Conservation (phyloP, 371 early-diverging fungal species). For the Circinella minor region DNA sequence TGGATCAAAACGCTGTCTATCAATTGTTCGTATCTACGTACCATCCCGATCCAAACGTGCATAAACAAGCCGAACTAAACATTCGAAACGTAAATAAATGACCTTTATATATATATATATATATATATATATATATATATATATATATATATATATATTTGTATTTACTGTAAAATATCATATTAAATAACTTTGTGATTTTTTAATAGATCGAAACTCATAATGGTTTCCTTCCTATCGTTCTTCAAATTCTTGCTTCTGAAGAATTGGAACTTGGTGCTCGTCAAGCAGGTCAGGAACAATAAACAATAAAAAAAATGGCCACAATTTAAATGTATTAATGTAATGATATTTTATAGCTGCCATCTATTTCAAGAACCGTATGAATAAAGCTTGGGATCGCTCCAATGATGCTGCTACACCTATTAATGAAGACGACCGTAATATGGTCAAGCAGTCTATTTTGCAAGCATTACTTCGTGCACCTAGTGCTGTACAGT, state of each 20-base stretch:
- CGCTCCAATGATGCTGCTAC: slow-evolving; percentile 41
- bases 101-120: not conserved
- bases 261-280: slow-evolving; percentile 66
- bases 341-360: slow-evolving; percentile 48
- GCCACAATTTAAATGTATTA: no score
- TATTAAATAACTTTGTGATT: not conserved
- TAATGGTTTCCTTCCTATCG: slow-evolving; percentile 69
- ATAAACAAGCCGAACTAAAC: slow-evolving; percentile 72
- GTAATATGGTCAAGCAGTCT: slow-evolving; percentile 64
- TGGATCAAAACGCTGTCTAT: slow-evolving; percentile 60
- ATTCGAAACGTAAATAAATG: slow-evolving; percentile 39
- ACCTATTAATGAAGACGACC: slow-evolving; percentile 73
- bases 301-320: not conserved
- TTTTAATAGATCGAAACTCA: slow-evolving; percentile 56
- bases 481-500: slow-evolving; percentile 74
- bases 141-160: not conserved
- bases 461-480: slow-evolving; percentile 78
- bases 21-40: slow-evolving; percentile 79
- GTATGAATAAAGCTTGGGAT: slow-evolving; percentile 78
- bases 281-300: slow-evolving; percentile 71
- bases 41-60: slow-evolving; percentile 79
- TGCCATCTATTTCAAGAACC: slow-evolving; percentile 95
- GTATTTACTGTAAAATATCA: not conserved
- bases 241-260: slow-evolving; percentile 72
- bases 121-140: not conserved